These are phyloP conservation scores for Cercophora scortea DNA, from an alignment of 495 filamentous ascomycete species.

Conservation along the genomic window DNA sequence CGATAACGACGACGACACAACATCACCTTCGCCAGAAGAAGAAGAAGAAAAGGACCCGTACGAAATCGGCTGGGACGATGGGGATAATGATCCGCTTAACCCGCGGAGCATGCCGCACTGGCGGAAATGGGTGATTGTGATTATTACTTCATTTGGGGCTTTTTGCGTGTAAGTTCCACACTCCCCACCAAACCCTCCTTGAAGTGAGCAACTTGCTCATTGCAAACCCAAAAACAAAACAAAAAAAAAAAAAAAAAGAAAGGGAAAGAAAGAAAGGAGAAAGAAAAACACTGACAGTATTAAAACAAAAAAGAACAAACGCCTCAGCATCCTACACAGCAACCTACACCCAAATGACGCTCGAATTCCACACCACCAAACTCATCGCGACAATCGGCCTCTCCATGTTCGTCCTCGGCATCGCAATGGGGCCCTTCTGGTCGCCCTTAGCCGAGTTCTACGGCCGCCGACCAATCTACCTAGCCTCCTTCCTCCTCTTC, in stretches of 20 bases:
- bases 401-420: constrained; percentile 71
- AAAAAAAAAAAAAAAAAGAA: background rate
- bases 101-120: constrained; percentile 61
- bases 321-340: constrained; percentile 83
- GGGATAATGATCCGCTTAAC: constrained; percentile 62
- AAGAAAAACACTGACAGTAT: background rate
- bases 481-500: constrained; percentile 69
- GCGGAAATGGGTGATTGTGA: constrained; percentile 70
- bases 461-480: constrained; percentile 78
- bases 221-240: background rate
- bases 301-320: constrained; percentile 55
- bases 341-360: constrained; percentile 71
- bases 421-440: constrained; percentile 65
- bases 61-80: constrained; percentile 62
- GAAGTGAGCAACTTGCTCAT: background rate
- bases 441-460: constrained; percentile 68
- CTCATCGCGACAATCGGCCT: constrained; percentile 72
- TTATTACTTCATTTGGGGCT: constrained; percentile 62
- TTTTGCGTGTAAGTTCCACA: constrained; percentile 69
- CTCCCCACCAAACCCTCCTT: background rate
- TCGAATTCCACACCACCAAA: constrained; percentile 64
- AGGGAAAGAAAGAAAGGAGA: constrained; percentile 3
- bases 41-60: constrained; percentile 39
- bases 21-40: background rate
- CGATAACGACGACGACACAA: constrained; percentile 6